phyloP scores from a whole-genome alignment of 805 yeast species.

The Cyberlindnera saturnus region DNA sequence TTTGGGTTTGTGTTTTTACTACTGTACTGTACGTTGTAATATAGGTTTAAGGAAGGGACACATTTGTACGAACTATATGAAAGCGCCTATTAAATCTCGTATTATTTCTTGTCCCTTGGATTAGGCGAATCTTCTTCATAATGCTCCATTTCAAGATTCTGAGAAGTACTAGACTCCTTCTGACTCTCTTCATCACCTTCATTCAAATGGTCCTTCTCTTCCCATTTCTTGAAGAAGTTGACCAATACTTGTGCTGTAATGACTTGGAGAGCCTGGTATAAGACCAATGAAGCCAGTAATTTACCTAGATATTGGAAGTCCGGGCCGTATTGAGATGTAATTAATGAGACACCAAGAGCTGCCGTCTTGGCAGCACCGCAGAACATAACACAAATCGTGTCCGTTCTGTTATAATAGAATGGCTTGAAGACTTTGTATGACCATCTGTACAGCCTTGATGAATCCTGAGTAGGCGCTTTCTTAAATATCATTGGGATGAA shows the following conservation, averaged over 20 bases:
- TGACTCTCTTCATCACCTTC: conserved; percentile 1
- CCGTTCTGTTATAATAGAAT: conserved; percentile 63
- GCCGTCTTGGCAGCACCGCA: conserved; percentile 95
- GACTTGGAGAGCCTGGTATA: conserved; percentile 86
- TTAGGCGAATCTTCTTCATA: background rate
- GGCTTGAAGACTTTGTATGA: conserved; percentile 40
- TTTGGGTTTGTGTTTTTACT: background rate
- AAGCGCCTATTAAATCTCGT: background rate
- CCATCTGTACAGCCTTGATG: conserved; percentile 39
- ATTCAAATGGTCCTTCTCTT: conserved; percentile 18
- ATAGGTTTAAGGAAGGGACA: background rate
- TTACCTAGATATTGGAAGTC: conserved; percentile 57
- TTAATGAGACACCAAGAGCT: conserved; percentile 80
- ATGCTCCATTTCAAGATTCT: background rate
- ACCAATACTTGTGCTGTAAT: conserved; percentile 72
- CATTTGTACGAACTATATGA: background rate
- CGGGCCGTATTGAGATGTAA: conserved; percentile 75
- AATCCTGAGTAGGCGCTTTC: conserved; percentile 40
- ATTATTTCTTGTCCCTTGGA: background rate
- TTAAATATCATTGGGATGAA: conserved; percentile 39
- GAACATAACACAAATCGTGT: conserved; percentile 73
- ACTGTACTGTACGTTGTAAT: too few relatives aligned
- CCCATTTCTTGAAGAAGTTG: conserved; percentile 65
- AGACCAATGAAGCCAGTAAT: conserved; percentile 72
- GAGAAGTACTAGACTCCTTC: background rate